Conservation (phyloP, 768 basidiomycete species). For the Holtermanniella nyarrowii region DNA sequence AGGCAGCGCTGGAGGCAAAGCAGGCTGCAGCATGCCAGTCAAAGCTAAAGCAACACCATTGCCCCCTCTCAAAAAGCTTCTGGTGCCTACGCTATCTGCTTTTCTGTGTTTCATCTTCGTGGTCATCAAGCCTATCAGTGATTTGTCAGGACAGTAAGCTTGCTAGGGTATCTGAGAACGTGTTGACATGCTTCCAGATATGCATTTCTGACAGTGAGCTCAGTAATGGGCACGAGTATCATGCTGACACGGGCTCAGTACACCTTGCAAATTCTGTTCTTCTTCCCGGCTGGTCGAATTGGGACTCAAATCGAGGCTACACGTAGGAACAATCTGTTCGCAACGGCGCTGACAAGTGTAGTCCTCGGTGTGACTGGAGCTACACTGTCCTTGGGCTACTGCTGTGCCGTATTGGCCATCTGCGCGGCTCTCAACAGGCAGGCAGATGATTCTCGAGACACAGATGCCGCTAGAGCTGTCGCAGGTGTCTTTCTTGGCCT, state of each 20-base stretch:
- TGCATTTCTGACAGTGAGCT: conserved; percentile 17
- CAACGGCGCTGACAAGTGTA: conserved; percentile 3
- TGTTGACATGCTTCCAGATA: conserved; percentile 14
- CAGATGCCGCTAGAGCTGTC: conserved; percentile 14
- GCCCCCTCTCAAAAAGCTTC: background rate
- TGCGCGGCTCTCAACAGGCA: conserved; percentile 18
- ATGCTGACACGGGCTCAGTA: conserved; percentile 4
- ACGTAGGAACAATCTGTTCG: conserved; percentile 6
- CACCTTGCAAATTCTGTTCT: conserved; percentile 26
- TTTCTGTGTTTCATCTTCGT: conserved; percentile 28
- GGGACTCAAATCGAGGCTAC: conserved; percentile 20
- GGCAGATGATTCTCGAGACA: conserved; percentile 20
- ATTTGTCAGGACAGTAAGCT: conserved; percentile 16
- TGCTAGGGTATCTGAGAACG: background rate
- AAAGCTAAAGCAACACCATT: background rate
- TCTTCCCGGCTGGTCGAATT: conserved; percentile 24
- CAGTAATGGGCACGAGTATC: background rate
- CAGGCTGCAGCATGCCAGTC: no score
- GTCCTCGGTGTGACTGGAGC: conserved; percentile 20
- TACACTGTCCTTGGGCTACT: conserved; percentile 18
- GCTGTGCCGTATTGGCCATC: conserved; percentile 19
- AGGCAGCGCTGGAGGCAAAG: no score
- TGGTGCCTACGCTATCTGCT: conserved; percentile 16
- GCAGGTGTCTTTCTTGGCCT: conserved; percentile 20
- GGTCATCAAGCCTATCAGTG: conserved; percentile 14